These are phyloP conservation scores for Dillenia turbinata DNA, from an alignment of 164 flowering plant species.

Conservation along the genomic window DNA sequence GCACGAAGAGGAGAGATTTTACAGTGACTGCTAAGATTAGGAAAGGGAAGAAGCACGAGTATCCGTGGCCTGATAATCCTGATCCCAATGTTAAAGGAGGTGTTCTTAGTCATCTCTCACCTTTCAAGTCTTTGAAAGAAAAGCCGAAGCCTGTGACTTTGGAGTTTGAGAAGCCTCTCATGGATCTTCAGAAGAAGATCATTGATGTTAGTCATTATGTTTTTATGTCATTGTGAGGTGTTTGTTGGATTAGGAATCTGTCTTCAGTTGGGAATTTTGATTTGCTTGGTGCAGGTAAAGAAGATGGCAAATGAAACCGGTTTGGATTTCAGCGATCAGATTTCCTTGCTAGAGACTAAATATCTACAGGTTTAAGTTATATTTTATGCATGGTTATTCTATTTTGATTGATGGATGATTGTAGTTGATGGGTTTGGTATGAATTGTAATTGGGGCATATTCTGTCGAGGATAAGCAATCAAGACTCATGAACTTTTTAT, in stretches of 20 bases:
- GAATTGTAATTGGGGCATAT: no score
- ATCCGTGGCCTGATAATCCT: constrained; percentile 75
- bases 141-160: constrained; percentile 77
- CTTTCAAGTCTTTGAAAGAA: constrained; percentile 83
- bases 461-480: no score
- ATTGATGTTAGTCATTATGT: constrained; percentile 43
- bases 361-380: constrained; percentile 55
- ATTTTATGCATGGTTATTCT: background rate
- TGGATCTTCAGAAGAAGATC: constrained; percentile 75
- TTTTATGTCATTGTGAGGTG: background rate
- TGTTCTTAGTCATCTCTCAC: constrained; percentile 55
- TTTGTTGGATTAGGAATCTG: background rate
- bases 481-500: no score
- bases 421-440: no score
- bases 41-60: constrained; percentile 72
- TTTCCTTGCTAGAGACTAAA: constrained; percentile 64
- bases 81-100: constrained; percentile 88
- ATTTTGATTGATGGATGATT: no score
- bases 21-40: constrained; percentile 50
- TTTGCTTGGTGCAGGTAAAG: constrained; percentile 46
- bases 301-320: constrained; percentile 94
- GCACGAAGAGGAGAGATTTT: constrained; percentile 24
- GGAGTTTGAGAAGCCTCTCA: constrained; percentile 88
- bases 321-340: constrained; percentile 85
- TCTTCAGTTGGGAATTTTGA: background rate